A percentile compares a stretch with the other conserved stretches of the same genome.
These are phyloP conservation scores for Metschnikowia lunata DNA, from an alignment of 805 yeast genomes.

Conservation along the genomic window DNA sequence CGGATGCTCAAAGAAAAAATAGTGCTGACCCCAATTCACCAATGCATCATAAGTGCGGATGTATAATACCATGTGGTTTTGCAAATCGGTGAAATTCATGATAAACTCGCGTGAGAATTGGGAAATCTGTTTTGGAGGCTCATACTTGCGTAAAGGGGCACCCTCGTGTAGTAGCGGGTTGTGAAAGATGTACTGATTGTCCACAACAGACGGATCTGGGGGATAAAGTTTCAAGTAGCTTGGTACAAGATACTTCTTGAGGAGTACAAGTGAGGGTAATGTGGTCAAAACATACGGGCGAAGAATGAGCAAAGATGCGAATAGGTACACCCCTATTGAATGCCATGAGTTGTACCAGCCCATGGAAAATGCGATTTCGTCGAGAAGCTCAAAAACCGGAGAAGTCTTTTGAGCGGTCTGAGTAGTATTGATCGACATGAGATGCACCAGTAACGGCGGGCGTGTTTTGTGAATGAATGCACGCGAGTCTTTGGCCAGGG, in stretches of 20 bases:
- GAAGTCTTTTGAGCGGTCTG: conserved; percentile 59
- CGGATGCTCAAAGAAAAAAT: conserved; percentile 63
- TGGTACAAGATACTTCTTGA: conserved; percentile 61
- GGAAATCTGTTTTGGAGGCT: conserved; percentile 66
- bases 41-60: conserved; percentile 58
- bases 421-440: conserved; percentile 66
- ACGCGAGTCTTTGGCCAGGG: conserved; percentile 43
- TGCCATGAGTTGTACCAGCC: conserved; percentile 62
- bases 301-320: conserved; percentile 50
- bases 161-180: conserved; percentile 45
- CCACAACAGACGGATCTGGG: conserved; percentile 44
- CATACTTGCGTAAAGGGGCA: conserved; percentile 41
- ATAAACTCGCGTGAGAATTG: conserved; percentile 75
- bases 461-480: conserved; percentile 56
- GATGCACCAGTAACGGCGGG: conserved; percentile 65
- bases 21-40: conserved; percentile 45
- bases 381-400: conserved; percentile 56
- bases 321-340: conserved; percentile 53
- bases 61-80: conserved; percentile 70
- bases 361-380: conserved; percentile 49
- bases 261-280: conserved; percentile 51
- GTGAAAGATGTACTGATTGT: conserved; percentile 13
- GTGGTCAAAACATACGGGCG: conserved; percentile 54
- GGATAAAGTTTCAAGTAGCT: conserved; percentile 58
- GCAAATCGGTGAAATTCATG: conserved; percentile 76